Conservation (phyloP, 805 yeast genomes). For the Cyberlindnera subsufficiens region DNA sequence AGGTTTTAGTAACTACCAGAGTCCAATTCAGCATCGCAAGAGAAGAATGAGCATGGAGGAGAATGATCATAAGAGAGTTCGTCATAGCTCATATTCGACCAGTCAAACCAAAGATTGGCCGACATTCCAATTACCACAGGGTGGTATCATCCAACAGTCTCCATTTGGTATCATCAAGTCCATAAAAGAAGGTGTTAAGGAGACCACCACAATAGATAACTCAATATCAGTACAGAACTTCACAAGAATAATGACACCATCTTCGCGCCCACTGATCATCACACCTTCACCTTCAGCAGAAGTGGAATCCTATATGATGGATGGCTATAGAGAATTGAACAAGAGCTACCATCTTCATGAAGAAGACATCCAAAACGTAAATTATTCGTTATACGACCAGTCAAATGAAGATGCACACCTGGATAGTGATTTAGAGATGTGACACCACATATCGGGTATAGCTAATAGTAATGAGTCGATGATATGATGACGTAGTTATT, state of each 20-base stretch:
- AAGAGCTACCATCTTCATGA: slow-evolving; percentile 18
- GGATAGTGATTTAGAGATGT: slow-evolving; percentile 20
- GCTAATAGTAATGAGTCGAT: neutral
- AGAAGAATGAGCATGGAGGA: neutral
- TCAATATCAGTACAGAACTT: slow-evolving; percentile 9
- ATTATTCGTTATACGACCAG: slow-evolving; percentile 22
- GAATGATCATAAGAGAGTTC: too few species aligned
- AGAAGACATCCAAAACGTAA: slow-evolving; percentile 22
- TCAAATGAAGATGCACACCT: slow-evolving; percentile 19
- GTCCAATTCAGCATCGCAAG: neutral
- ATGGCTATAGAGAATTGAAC: slow-evolving; percentile 20
- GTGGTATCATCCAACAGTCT: slow-evolving; percentile 19
- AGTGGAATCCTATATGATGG: slow-evolving; percentile 22
- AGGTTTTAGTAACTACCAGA: neutral
- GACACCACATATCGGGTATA: neutral
- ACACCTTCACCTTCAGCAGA: slow-evolving; percentile 20
- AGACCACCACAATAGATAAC: slow-evolving; percentile 17
- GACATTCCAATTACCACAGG: slow-evolving; percentile 17
- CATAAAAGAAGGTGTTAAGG: slow-evolving; percentile 14
- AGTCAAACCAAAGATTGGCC: slow-evolving; percentile 13
- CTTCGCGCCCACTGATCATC: neutral
- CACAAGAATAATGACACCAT: neutral
- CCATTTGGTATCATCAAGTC: slow-evolving; percentile 22
- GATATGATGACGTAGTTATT: neutral
- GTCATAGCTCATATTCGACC: neutral